These are phyloP conservation scores for Penicillium thymicola DNA, from an alignment of 2,329 filamentous ascomycete species.

Conservation along the genomic window DNA sequence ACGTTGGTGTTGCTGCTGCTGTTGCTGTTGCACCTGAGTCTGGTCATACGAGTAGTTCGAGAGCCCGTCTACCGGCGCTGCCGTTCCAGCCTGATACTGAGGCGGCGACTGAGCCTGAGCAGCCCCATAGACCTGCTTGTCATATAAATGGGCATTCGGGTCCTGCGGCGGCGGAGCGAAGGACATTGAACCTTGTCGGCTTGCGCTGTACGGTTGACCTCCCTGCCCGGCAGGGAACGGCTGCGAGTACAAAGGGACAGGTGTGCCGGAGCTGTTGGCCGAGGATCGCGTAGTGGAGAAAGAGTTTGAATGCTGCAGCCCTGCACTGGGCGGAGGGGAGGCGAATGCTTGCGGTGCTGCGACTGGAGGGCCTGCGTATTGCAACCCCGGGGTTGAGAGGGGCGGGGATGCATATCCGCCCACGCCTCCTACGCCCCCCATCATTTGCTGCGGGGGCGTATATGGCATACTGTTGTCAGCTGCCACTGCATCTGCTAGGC, in stretches of 20 bases:
- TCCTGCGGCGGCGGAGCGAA: conserved; percentile 26
- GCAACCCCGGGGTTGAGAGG: conserved; percentile 12
- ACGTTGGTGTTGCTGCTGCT: conserved; percentile 23
- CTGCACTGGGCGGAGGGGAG: conserved; percentile 38
- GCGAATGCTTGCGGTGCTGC: conserved; percentile 26
- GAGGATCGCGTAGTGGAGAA: conserved; percentile 24
- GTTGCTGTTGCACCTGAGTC: conserved; percentile 22
- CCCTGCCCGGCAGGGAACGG: conserved; percentile 17
- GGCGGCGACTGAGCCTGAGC: conserved; percentile 16
- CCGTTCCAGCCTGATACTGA: conserved; percentile 13
- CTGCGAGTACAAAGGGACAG: conserved; percentile 29
- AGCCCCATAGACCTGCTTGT: conserved; percentile 26
- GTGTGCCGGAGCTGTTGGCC: conserved; percentile 25
- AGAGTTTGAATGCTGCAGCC: conserved; percentile 25
- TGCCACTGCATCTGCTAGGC: conserved; percentile 42
- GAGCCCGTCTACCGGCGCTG: conserved; percentile 37
- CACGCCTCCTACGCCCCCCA: conserved; percentile 10
- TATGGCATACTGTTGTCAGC: conserved; percentile 38
- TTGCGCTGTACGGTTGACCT: conserved; percentile 11
- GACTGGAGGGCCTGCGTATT: conserved; percentile 22
- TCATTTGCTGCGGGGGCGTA: conserved; percentile 28
- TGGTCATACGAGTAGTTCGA: conserved; percentile 42
- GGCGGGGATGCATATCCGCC: conserved; percentile 25
- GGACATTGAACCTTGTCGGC: conserved; percentile 23
- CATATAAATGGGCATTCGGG: conserved; percentile 37